These are phyloP conservation scores for Mycocentrospora acerina DNA, from an alignment of 2,329 filamentous ascomycete genomes.

Conservation along the genomic window DNA sequence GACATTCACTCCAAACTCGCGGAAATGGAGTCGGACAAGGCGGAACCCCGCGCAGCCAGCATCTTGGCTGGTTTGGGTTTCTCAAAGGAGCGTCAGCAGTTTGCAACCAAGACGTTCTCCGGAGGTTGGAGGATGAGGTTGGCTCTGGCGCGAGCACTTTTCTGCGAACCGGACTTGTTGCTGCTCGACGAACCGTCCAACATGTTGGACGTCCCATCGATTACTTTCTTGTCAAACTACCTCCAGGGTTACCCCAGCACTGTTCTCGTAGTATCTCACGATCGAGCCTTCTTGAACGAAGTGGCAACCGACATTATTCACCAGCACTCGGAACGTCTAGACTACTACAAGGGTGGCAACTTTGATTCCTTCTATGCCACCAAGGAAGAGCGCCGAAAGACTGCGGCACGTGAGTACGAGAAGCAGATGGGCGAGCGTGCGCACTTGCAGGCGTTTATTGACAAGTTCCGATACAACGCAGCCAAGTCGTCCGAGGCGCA, in stretches of 20 bases:
- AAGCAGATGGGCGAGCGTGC: conserved; percentile 94
- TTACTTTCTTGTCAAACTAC: conserved; percentile 96
- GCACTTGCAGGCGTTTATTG: conserved; percentile 95
- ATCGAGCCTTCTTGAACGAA: conserved; percentile 98
- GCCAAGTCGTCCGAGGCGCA: conserved; percentile 98
- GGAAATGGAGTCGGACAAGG: conserved; percentile 99
- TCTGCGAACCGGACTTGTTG: conserved; percentile 94
- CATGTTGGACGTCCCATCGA: conserved; percentile 99
- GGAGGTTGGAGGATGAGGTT: conserved; percentile 99
- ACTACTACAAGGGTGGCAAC: conserved; percentile 98
- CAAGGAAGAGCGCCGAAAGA: conserved; percentile 95
- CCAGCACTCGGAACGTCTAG: conserved; percentile 92
- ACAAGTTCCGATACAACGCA: conserved; percentile 99
- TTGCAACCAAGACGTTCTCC: conserved; percentile 94
- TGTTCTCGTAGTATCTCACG: conserved; percentile 94
- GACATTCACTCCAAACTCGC: conserved; percentile 90
- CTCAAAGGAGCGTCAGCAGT: conserved; percentile 88
- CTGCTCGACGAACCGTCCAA: conserved; percentile 99
- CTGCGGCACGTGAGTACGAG: conserved; percentile 94
- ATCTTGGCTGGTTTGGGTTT: conserved; percentile 97
- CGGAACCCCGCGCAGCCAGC: conserved; percentile 90
- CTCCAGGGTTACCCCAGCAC: conserved; percentile 93
- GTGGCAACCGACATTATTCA: conserved; percentile 99
- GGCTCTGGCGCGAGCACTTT: conserved; percentile 88
- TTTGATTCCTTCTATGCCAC: conserved; percentile 80